These are phyloP conservation scores for Acacia pycnantha DNA, from an alignment of 331 rosid species.

Conservation along the genomic window DNA sequence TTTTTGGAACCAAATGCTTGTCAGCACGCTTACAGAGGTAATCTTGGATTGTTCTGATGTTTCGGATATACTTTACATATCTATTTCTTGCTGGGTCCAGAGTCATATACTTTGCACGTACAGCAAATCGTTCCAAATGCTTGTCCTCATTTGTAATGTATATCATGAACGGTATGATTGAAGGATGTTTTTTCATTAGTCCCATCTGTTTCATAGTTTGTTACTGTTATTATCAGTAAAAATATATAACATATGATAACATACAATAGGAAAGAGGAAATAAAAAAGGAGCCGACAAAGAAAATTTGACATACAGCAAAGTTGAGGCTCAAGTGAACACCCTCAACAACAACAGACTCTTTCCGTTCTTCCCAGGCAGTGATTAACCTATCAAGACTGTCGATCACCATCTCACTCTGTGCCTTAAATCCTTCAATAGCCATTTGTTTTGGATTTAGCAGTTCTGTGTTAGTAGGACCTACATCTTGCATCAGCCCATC, in stretches of 20 bases:
- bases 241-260: not conserved
- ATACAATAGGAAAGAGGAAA: not conserved
- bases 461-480: conserved; percentile 44
- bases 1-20: conserved; percentile 96
- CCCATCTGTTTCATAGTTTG: conserved; percentile 72
- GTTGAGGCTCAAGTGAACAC: conserved; percentile 97
- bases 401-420: conserved; percentile 99
- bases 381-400: conserved; percentile 98
- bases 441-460: conserved; percentile 80
- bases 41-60: conserved; percentile 96
- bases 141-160: conserved; percentile 93
- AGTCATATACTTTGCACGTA: conserved; percentile 98
- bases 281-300: not conserved
- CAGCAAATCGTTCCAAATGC: conserved; percentile 97
- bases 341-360: conserved; percentile 95
- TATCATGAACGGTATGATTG: conserved; percentile 94
- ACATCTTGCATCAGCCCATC: conserved; percentile 40
- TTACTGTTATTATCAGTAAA: not conserved
- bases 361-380: conserved; percentile 98
- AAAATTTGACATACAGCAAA: conserved; percentile 65
- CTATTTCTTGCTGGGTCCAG: conserved; percentile 96
- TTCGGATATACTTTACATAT: conserved; percentile 92
- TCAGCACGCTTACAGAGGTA: conserved; percentile 96
- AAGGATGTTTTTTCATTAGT: conserved; percentile 97
- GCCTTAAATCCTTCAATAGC: conserved; percentile 97